Evolutionary conservation across 768 basidiomycete genomes (phyloP), one percentile per base, ranked within the genome.

Genomic region (Leucocoprinus leucothites): DNA sequence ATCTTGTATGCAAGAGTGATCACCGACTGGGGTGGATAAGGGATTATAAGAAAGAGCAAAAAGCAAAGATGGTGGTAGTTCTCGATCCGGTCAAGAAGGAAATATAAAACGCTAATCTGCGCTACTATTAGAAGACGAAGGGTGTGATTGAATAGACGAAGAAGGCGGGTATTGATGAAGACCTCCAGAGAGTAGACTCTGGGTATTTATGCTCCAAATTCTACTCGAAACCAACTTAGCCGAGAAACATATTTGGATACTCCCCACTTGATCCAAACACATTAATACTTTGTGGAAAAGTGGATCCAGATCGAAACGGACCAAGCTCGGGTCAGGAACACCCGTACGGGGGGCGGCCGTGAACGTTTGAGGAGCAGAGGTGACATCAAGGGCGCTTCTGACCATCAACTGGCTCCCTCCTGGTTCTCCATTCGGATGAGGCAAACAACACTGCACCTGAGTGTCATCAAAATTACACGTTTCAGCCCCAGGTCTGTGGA

Each of bases 171-270:
- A n/a, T 5, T 41, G 16, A 34, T 16, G 9, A 28, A 31, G 28
- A 34, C 18, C 11, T 21, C 11, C 3, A 36, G 11, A 50, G 50
- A 41, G 40, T 24, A 51, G 40, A 41, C 40, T 22, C 28, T 21
- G 28, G 38, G 49, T 51, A 42, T 51, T 51, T 51, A 51, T 42
- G 50, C 26, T 41, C 41, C 40, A 3, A 25, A 9, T 19, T n/a
- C 40, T 14, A 7, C 28, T 28, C 14, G 26, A 51, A 51, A 21
- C 40, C 6, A 38, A 49, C 11, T 49, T 36, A n/a, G n/a, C n/a
- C 14, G 21, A 16, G 38, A 51, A 21, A 51, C 50, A 38, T 4
- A 28, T n/a, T 51, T 24, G 50, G 40, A 42, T n/a, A 19, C 16
- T 42, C 14, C 18, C 38, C 38, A 40, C 5, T 22, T 26, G 24